These are phyloP conservation scores for Hirsutella rhossiliensis DNA, from an alignment of 2,329 filamentous ascomycete genomes.

Conservation along the genomic window DNA sequence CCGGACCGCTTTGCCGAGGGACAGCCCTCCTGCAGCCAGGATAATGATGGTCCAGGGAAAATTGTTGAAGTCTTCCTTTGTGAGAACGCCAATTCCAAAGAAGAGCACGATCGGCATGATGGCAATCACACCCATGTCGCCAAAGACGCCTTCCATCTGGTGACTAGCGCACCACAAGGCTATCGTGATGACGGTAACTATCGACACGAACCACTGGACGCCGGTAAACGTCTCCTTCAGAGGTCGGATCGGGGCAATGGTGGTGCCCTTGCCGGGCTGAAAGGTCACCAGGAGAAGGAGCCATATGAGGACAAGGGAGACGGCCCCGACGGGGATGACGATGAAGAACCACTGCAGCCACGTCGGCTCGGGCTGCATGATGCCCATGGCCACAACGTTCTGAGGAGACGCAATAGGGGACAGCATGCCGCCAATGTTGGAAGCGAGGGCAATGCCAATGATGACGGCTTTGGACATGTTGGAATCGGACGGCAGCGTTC, in stretches of 20 bases:
- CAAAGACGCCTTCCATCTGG: conserved; percentile 75
- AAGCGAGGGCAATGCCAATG: conserved; percentile 86
- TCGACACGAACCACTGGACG: conserved; percentile 83
- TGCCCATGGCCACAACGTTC: conserved; percentile 91
- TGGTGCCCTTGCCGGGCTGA: conserved; percentile 71
- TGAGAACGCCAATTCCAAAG: conserved; percentile 91
- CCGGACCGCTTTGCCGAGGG: conserved; percentile 86
- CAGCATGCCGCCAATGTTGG: conserved; percentile 91
- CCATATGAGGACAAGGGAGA: conserved; percentile 86
- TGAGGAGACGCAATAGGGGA: conserved; percentile 96
- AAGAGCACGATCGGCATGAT: conserved; percentile 93
- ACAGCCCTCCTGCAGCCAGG: conserved; percentile 83
- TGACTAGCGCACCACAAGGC: conserved; percentile 86
- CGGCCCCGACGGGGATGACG: conserved; percentile 79
- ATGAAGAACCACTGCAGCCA: conserved; percentile 99
- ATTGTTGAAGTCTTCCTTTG: conserved; percentile 99
- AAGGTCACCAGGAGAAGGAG: conserved; percentile 74
- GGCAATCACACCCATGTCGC: conserved; percentile 96
- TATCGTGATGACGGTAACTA: conserved; percentile 77
- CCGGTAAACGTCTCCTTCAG: conserved; percentile 82
- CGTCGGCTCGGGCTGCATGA: conserved; percentile 83
- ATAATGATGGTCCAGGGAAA: conserved; percentile 99
- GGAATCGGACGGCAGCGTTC: conserved; percentile 81
- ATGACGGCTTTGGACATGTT: conserved; percentile 92
- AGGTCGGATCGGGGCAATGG: conserved; percentile 81